Percentiles rank a stretch among this genome's conserved stretches.
Evolutionary conservation across 2,329 filamentous ascomycete species (phyloP).

Genomic region (Penicillium aurantiogriseum): DNA sequence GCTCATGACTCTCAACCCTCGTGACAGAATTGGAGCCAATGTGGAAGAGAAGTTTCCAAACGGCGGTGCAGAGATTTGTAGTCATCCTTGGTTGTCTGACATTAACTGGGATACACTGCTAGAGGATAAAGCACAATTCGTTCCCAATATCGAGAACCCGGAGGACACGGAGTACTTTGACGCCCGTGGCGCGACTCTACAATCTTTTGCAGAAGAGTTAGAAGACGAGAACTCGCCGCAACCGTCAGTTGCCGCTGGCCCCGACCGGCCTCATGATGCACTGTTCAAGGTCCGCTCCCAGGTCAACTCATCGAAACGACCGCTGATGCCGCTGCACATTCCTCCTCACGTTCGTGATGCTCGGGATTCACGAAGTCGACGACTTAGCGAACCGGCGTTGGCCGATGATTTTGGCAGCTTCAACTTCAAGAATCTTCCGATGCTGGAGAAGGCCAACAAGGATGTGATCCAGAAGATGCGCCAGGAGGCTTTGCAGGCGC

Average conservation of each 20-base stretch:
- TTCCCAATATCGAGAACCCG: constrained; percentile 86
- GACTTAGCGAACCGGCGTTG: constrained; percentile 84
- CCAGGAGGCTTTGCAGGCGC: constrained; percentile 78
- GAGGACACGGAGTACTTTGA: constrained; percentile 99
- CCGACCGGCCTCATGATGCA: constrained; percentile 90
- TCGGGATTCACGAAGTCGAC: constrained; percentile 80
- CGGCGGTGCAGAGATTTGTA: constrained; percentile 88
- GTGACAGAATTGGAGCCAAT: constrained; percentile 80
- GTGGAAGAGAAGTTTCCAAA: constrained; percentile 75
- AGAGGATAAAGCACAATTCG: constrained; percentile 94
- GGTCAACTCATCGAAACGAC: constrained; percentile 82
- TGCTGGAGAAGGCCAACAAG: constrained; percentile 97
- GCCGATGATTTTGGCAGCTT: constrained; percentile 95
- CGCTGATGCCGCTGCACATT: constrained; percentile 92
- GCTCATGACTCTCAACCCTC: constrained; percentile 80
- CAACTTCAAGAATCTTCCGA: constrained; percentile 93
- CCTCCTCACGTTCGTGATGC: constrained; percentile 92
- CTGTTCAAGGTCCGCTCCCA: constrained; percentile 85
- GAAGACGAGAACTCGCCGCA: constrained; percentile 82
- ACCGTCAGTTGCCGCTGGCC: constrained; percentile 63
- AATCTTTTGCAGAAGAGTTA: constrained; percentile 90
- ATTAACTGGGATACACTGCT: constrained; percentile 86
- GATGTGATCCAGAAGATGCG: constrained; percentile 96
- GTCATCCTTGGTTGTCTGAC: constrained; percentile 82
- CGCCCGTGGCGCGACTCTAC: constrained; percentile 81